Percentiles rank a stretch among this genome's conserved stretches.
These are phyloP conservation scores for Polytrichum commune DNA, from an alignment of 225 moss, liverwort and hornwort species.

Conservation along the genomic window DNA sequence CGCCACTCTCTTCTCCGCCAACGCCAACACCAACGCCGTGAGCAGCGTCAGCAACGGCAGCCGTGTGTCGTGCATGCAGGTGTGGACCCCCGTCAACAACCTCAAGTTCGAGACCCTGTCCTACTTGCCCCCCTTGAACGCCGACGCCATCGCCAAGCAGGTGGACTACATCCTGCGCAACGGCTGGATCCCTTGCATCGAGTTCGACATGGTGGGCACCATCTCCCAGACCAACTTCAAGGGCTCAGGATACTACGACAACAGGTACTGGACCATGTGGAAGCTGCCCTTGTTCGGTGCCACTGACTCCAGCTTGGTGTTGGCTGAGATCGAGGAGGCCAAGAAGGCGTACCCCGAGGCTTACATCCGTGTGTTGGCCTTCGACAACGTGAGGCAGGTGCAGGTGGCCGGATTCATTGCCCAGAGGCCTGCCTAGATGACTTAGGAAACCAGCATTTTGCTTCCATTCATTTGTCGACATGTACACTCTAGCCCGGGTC, in stretches of 20 bases:
- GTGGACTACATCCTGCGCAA: constrained; percentile 10
- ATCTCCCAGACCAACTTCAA: constrained; percentile 2
- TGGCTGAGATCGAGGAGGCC: constrained; percentile 11
- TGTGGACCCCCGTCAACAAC: constrained; percentile 15
- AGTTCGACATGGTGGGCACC: constrained; percentile 15
- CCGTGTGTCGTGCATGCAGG: constrained; percentile 23
- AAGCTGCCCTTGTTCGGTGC: constrained; percentile 17
- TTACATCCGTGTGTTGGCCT: constrained; percentile 14
- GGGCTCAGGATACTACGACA: constrained; percentile 13
- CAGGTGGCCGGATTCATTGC: constrained; percentile 7
- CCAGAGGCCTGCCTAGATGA: constrained; percentile 3
- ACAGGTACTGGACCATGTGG: constrained; percentile 15
- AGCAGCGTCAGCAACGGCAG: constrained; percentile 18
- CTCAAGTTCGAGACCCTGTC: constrained; percentile 25
- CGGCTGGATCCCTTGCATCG: constrained; percentile 18
- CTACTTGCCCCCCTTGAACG: constrained; percentile 14
- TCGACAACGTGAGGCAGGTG: constrained; percentile 15
- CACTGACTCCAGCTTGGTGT: constrained; percentile 7
- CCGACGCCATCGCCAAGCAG: constrained; percentile 12
- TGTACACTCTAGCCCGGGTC: too few relatives aligned
- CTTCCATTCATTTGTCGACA: too few relatives aligned
- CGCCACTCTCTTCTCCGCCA: constrained; percentile 13
- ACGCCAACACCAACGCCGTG: background rate
- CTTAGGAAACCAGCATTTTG: too few relatives aligned
- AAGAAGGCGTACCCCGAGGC: constrained; percentile 9